These are phyloP conservation scores for Dendrocalamus sinicus DNA, from an alignment of 176 grass and related monocot species.

Conservation along the genomic window DNA sequence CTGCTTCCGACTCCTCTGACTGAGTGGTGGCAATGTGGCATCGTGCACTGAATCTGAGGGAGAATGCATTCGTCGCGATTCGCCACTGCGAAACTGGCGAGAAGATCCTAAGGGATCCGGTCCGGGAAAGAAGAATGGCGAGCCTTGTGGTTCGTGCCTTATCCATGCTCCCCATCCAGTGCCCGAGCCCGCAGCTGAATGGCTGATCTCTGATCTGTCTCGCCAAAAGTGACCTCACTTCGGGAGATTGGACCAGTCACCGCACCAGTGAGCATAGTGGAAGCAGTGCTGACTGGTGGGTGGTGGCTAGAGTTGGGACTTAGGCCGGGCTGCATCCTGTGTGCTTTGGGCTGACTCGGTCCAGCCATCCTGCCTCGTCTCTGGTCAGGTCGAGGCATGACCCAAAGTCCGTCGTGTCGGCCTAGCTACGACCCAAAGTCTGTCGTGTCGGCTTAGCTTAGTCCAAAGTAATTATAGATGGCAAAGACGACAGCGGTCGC, in stretches of 20 bases:
- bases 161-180: background rate
- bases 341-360: too few relatives aligned
- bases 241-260: slow-evolving; percentile 32
- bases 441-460: too few relatives aligned
- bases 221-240: slow-evolving; percentile 28
- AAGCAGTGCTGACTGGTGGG: background rate
- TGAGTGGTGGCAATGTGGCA: background rate
- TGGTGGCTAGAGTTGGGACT: too few relatives aligned
- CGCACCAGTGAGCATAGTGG: background rate
- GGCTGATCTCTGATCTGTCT: slow-evolving; percentile 13
- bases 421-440: too few relatives aligned
- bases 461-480: too few relatives aligned
- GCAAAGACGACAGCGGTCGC: too few relatives aligned
- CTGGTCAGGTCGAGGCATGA: too few relatives aligned
- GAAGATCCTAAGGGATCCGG: background rate
- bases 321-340: too few relatives aligned
- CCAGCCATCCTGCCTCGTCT: too few relatives aligned
- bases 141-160: slow-evolving; percentile 1
- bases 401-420: too few relatives aligned
- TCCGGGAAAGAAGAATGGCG: background rate
- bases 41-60: background rate
- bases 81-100: background rate
- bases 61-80: background rate
- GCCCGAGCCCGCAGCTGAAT: background rate
- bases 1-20: background rate